Base-by-base conservation (phyloP, 768 basidiomycete genomes). In the Cantharellus cinnabarinus region DNA sequence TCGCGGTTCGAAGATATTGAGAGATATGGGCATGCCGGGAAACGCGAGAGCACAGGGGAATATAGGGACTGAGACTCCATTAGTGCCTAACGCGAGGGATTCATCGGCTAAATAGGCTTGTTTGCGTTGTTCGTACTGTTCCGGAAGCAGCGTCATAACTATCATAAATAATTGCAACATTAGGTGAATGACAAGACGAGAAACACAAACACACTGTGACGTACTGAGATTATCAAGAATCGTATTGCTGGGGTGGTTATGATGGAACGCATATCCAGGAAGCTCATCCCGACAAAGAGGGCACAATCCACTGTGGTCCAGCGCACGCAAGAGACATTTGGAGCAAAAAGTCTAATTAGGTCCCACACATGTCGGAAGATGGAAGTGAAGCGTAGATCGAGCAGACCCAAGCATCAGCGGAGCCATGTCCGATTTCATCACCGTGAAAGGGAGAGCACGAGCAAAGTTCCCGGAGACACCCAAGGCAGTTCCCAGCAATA, bases 1-100 rank as follows among this genome's bases (percentile, higher is more conserved):
- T 65, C 82, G 82, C 0, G 94, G 94, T 68, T 98, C 94, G 67
- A 89, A 97, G 66, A 98, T 82, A 69, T 95, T 91, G 14, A 98
- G 73, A 58, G 84, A 75, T 53, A 85, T 91, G 44, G 89, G 90
- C 72, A 90, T 81, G 59, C 83, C 85, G 1, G 94, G 94, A 71
- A 95, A 98, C 52, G 83, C 80, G 56, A 95, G 80, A 50, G 85
- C 85, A 67, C 83, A 86, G 63, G 91, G 80, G 65, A 97, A 93
- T 62, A 98, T 84, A 59, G 94, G 90, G 77, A 52, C 83, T 76
- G 10, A 29, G 20, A 29, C 20, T 80, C 76, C 64, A 88, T 79
- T 59, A 79, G 82, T 69, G 87, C 85, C 64, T 89, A 29, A 29
- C 89, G 58, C 79, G 76, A 37, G 7, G 7, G 38, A 37, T 7